Evolutionary conservation across 2,329 filamentous ascomycete species (phyloP), one percentile per base, ranked within the genome.

Genomic region (Cryoendolithus antarcticus): DNA sequence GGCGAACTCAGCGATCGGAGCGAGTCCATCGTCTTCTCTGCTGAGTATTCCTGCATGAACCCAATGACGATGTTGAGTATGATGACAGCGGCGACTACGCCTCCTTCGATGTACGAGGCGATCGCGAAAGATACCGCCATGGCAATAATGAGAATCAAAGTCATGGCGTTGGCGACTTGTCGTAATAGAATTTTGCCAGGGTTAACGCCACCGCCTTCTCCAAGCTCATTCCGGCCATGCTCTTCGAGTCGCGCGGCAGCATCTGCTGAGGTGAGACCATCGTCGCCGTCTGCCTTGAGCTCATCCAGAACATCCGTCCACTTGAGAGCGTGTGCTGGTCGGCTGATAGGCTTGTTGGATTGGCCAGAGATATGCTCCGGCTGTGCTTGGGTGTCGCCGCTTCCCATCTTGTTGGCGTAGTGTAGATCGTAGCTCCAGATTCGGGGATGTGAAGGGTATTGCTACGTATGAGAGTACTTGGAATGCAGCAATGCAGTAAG

Each of bases 91-190:
- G 63, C 57, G n/a, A 68, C 56, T 9, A 68, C 65, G 37, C 65
- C 64, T 35, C 64, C 65, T 52, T 69, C 65, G 42, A 69, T 67
- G 55, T 58, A 69, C 1, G 64, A 66, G 28, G 53, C 42, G 41
- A 69, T 67, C 29, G 60, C 65, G 44, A 66, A 68, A 35, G 62
- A 66, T 34, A 69, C 64, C 13, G 57, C 62, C 65, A 69, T 68
- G 27, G 63, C 65, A 40, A 68, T 50, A 29, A 69, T 62, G n/a
- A 69, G 55, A 4, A 66, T 78, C 58, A 82, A 57, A 47, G 82
- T 81, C 82, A 86, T 85, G 42, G 82, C 81, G 66, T 86, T 86
- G 55, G 77, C 74, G 13, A 85, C 60, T 57, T 86, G 82, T 50
- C 80, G 78, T 42, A 81, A 63, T 34, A 86, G 63, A 32, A 86